phyloP scores from a whole-genome alignment of 2,329 filamentous ascomycete genomes.

The Aspergillus oerlinghausenensis region DNA sequence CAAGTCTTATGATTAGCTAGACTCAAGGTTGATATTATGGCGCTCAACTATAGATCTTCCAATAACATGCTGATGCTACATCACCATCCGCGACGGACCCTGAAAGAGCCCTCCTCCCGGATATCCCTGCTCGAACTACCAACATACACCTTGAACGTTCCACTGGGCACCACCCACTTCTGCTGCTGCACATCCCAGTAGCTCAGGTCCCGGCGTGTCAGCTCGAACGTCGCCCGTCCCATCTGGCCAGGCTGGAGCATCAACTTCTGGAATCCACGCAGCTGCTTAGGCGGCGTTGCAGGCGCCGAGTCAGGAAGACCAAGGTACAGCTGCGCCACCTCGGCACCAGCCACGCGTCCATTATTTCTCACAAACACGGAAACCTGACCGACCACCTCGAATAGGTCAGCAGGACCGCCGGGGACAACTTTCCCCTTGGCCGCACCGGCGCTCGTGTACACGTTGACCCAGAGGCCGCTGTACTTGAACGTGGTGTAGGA shows the following conservation, averaged over 20 bases:
- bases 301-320: slow-evolving; percentile 21
- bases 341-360: slow-evolving; percentile 62
- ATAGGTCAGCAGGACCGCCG: slow-evolving; percentile 54
- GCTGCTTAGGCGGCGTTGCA: slow-evolving; percentile 45
- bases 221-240: slow-evolving; percentile 47
- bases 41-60: not conserved
- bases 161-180: slow-evolving; percentile 49
- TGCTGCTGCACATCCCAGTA: slow-evolving; percentile 58
- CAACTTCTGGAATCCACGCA: slow-evolving; percentile 62
- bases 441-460: not conserved
- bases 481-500: slow-evolving; percentile 2
- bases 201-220: slow-evolving; percentile 59
- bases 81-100: not conserved
- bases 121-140: not conserved
- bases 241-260: slow-evolving; percentile 27
- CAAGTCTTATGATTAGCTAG: not conserved
- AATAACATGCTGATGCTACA: not conserved
- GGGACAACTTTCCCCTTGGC: not conserved
- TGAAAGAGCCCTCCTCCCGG: not conserved
- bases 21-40: not conserved
- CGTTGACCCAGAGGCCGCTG: not conserved
- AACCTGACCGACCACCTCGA: slow-evolving; percentile 40
- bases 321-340: slow-evolving; percentile 59
- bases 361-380: slow-evolving; percentile 68
- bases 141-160: slow-evolving; percentile 6